These are phyloP conservation scores for Myriosclerotinia scirpicola DNA, from an alignment of 2,329 filamentous ascomycete species.

Conservation along the genomic window DNA sequence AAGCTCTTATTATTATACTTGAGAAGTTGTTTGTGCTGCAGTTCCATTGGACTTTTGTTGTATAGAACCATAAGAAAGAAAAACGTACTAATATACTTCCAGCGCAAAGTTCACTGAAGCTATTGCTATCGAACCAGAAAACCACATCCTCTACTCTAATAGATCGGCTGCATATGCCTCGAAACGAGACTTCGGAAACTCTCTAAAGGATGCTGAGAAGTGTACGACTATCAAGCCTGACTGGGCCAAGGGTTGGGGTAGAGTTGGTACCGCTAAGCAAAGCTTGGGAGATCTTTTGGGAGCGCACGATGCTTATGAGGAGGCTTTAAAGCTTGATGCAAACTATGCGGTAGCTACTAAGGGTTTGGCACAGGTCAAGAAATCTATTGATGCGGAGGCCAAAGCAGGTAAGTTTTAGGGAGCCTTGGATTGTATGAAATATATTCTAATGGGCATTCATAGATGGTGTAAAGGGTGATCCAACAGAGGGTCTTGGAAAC, in stretches of 20 bases:
- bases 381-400: conserved; percentile 80
- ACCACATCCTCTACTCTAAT: conserved; percentile 98
- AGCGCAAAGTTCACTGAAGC: conserved; percentile 95
- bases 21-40: background rate
- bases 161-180: conserved; percentile 86
- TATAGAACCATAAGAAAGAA: background rate
- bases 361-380: conserved; percentile 79
- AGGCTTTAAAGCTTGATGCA: conserved; percentile 90
- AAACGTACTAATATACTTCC: conserved; percentile 27
- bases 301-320: conserved; percentile 86
- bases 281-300: conserved; percentile 82
- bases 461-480: conserved; percentile 56
- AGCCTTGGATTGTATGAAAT: conserved; percentile 22
- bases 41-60: background rate
- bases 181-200: conserved; percentile 81
- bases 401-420: conserved; percentile 44
- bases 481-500: conserved; percentile 73
- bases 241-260: conserved; percentile 95
- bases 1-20: background rate
- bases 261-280: conserved; percentile 89
- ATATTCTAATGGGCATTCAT: conserved; percentile 24
- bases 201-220: conserved; percentile 87
- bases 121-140: conserved; percentile 80
- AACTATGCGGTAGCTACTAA: conserved; percentile 91
- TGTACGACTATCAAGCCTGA: conserved; percentile 93